Percentiles rank a stretch among this genome's conserved stretches.
phyloP scores from a whole-genome alignment of 2,329 filamentous ascomycete genomes.

The Aureobasidium uvarum region DNA sequence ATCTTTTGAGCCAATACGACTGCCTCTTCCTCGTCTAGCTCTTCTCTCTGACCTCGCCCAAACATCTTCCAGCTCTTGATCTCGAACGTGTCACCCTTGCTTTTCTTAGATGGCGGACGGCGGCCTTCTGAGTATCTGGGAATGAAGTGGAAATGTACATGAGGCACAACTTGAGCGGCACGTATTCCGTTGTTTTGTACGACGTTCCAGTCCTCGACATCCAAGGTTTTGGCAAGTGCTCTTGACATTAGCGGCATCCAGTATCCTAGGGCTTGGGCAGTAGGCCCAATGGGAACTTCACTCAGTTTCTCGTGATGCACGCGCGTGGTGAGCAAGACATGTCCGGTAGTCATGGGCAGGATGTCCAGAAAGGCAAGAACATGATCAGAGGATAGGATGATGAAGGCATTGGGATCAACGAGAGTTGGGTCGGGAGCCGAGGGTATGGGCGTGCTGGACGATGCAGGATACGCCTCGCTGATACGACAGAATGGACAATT shows the following conservation, averaged over 20 bases:
- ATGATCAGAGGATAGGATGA: slow-evolving; percentile 74
- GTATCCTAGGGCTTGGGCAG: slow-evolving; percentile 41
- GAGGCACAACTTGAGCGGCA: slow-evolving; percentile 87
- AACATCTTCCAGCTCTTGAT: slow-evolving; percentile 77
- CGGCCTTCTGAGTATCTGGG: slow-evolving; percentile 63
- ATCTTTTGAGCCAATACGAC: slow-evolving; percentile 55
- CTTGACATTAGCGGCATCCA: slow-evolving; percentile 69
- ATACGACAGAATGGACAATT: slow-evolving; percentile 61
- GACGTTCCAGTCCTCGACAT: slow-evolving; percentile 85
- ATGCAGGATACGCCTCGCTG: slow-evolving; percentile 50
- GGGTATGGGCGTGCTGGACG: slow-evolving; percentile 33
- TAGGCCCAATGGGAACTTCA: slow-evolving; percentile 52
- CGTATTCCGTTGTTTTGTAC: slow-evolving; percentile 91
- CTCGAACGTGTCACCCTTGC: slow-evolving; percentile 43
- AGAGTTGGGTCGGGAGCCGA: slow-evolving; percentile 38
- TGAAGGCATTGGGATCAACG: slow-evolving; percentile 44
- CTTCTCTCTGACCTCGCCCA: slow-evolving; percentile 67
- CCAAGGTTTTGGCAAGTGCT: slow-evolving; percentile 67
- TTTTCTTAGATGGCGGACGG: slow-evolving; percentile 39
- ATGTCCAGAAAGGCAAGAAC: slow-evolving; percentile 92
- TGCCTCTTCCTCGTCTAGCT: slow-evolving; percentile 74
- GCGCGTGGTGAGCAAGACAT: slow-evolving; percentile 78
- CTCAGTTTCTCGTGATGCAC: slow-evolving; percentile 74
- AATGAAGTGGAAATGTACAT: slow-evolving; percentile 94
- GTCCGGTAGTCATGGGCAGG: slow-evolving; percentile 77